Percentiles rank a stretch among this genome's conserved stretches.
These are phyloP conservation scores for Microcyclosporella mali DNA, from an alignment of 2,329 filamentous ascomycete species.

Conservation along the genomic window DNA sequence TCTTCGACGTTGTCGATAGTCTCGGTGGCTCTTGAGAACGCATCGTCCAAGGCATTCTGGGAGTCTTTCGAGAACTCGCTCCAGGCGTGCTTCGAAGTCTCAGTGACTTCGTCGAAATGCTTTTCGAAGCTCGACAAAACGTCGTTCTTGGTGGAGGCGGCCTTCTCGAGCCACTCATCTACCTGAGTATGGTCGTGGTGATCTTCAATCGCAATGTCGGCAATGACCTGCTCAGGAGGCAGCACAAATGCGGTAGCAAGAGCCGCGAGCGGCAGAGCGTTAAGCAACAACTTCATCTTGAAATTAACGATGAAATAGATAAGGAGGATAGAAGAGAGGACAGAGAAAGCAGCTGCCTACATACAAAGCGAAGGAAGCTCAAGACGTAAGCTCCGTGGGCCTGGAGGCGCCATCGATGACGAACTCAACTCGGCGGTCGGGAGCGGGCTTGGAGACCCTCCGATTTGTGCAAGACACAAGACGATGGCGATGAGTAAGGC, in stretches of 20 bases:
- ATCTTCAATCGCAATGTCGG: conserved; percentile 36
- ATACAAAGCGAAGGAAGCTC: too few species aligned
- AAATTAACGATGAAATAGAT: conserved; percentile 1
- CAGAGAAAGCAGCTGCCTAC: conserved; percentile 1
- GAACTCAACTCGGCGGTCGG: too few species aligned
- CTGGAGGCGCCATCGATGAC: too few species aligned
- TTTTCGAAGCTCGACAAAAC: conserved; percentile 31
- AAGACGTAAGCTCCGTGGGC: too few species aligned
- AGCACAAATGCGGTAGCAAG: conserved; percentile 49
- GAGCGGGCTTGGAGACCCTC: too few species aligned
- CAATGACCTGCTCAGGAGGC: conserved; percentile 45
- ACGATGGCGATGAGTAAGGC: too few species aligned
- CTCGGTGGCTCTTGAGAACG: conserved; percentile 32
- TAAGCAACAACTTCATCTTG: conserved; percentile 44
- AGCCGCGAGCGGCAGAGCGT: conserved; percentile 46
- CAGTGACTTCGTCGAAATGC: conserved; percentile 24
- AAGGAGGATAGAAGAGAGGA: conserved; percentile 1
- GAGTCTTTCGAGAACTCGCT: conserved; percentile 15
- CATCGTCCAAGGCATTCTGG: conserved; percentile 28
- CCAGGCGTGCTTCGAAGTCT: conserved; percentile 17
- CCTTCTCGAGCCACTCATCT: conserved; percentile 25
- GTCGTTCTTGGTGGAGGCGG: conserved; percentile 33
- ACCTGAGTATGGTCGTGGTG: conserved; percentile 27
- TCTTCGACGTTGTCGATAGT: conserved; percentile 34
- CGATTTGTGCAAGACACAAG: too few species aligned